Conservation (phyloP, 2,329 filamentous ascomycete genomes). For the Nemania bipapillata region DNA sequence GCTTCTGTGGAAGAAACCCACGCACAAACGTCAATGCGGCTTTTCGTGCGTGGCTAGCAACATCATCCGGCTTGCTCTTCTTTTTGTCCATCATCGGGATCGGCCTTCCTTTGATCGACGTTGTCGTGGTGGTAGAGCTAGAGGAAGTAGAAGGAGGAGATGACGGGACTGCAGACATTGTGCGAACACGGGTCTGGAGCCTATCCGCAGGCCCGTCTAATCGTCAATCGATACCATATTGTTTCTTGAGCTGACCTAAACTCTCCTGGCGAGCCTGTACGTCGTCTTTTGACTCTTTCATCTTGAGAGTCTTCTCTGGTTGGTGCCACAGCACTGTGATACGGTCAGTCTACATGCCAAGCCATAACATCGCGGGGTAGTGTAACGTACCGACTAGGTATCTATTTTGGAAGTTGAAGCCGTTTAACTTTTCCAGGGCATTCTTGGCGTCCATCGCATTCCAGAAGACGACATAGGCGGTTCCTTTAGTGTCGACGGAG, state of each 20-base stretch:
- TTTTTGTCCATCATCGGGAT: conserved; percentile 44
- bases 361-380: conserved; percentile 21
- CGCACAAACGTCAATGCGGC: conserved; percentile 50
- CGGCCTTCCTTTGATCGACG: conserved; percentile 46
- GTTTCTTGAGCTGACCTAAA: conserved; percentile 96
- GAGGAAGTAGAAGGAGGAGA: conserved; percentile 54
- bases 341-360: conserved; percentile 24
- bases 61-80: conserved; percentile 49
- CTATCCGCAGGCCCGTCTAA: conserved; percentile 74
- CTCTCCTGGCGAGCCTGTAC: conserved; percentile 93
- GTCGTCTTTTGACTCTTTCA: conserved; percentile 95
- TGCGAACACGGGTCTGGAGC: conserved; percentile 56
- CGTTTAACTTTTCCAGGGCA: conserved; percentile 99
- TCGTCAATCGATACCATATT: conserved; percentile 98
- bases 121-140: conserved; percentile 44
- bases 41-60: conserved; percentile 49
- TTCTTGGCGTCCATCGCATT: conserved; percentile 99
- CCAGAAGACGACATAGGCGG: conserved; percentile 98
- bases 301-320: conserved; percentile 76
- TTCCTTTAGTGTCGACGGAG: conserved; percentile 96
- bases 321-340: conserved; percentile 69
- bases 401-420: conserved; percentile 99
- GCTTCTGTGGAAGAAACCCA: conserved; percentile 49
- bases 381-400: conserved; percentile 89
- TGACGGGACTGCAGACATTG: conserved; percentile 71